These are phyloP conservation scores for Favolaschia claudopus DNA, from an alignment of 768 basidiomycete genomes.

Conservation along the genomic window DNA sequence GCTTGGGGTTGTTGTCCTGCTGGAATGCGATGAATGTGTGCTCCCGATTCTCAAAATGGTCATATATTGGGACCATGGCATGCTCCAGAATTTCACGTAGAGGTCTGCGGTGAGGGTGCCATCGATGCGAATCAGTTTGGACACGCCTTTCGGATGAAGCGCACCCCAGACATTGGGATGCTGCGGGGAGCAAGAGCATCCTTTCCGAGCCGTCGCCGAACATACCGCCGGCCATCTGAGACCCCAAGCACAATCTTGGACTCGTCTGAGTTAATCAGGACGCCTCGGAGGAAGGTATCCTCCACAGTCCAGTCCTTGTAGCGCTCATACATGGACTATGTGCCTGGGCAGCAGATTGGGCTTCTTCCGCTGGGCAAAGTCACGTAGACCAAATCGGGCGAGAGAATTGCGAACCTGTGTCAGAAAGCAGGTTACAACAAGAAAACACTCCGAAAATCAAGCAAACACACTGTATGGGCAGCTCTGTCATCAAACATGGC, in stretches of 20 bases:
- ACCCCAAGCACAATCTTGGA: not conserved
- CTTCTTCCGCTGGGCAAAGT: not conserved
- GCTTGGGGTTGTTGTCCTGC: conserved; percentile 36
- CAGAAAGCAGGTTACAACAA: not conserved
- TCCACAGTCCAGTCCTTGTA: not conserved
- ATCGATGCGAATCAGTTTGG: not conserved
- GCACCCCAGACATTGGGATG: conserved; percentile 10
- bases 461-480: not conserved
- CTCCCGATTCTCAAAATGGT: not conserved
- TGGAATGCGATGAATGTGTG: conserved; percentile 26
- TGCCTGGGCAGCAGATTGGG: no score
- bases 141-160: not conserved
- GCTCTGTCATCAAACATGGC: no score
- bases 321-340: not conserved
- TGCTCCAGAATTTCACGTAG: conserved; percentile 6
- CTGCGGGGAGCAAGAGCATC: not conserved
- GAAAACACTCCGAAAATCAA: not conserved
- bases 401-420: not conserved
- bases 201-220: not conserved
- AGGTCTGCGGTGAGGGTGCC: not conserved
- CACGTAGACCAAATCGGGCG: not conserved
- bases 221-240: conserved; percentile 2
- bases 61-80: not conserved
- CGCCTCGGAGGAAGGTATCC: not conserved
- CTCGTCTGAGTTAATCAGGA: conserved; percentile 7